Evolutionary conservation across 2,329 filamentous ascomycete genomes (phyloP), one percentile per base, ranked within the genome.

Genomic region (Lachnellula subtilissima): DNA sequence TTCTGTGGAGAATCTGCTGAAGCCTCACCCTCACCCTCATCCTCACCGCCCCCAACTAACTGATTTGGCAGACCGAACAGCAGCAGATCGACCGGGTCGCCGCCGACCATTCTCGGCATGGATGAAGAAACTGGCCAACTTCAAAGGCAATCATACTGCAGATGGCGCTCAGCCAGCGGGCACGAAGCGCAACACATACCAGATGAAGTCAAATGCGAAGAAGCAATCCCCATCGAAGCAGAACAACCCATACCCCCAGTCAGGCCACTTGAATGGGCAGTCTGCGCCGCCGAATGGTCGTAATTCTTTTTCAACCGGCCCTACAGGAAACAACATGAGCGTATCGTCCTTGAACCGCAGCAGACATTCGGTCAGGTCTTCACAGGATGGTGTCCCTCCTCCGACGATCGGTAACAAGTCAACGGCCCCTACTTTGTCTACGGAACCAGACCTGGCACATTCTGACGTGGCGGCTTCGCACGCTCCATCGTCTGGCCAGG

Each of bases 111-210:
- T 97, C 70, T 84, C 92, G 48, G 89, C 86, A 64, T 95, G 93
- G 88, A 91, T 99, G 78, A 96, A 92, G 79, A 92, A 92, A 69
- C 83, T 97, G 55, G 86, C 91, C 59, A 93, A 87, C 71, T 87
- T 96, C 74, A 97, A 96, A 73, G 72, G 69, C 54, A 79, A 76
- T 54, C 86, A 85, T 4, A 88, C 86, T 35, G 79, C 84, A 58
- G 78, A 78, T 43, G 57, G 68, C 64, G 73, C 66, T 56, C 72
- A 69, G 67, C 73, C 69, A 61, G 72, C 67, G 57, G 67, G 71
- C 47, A 62, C 64, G 37, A 80, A 78, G 64, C 72, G 73, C 52
- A 73, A 73, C 60, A 66, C 67, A 51, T 64, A 69, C 42, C 71
- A 76, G 52, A 73, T 71, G 51, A 78, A 76, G 61, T 67, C 71